Conservation (phyloP, 2,329 filamentous ascomycete species). For the Calycina herbarum region DNA sequence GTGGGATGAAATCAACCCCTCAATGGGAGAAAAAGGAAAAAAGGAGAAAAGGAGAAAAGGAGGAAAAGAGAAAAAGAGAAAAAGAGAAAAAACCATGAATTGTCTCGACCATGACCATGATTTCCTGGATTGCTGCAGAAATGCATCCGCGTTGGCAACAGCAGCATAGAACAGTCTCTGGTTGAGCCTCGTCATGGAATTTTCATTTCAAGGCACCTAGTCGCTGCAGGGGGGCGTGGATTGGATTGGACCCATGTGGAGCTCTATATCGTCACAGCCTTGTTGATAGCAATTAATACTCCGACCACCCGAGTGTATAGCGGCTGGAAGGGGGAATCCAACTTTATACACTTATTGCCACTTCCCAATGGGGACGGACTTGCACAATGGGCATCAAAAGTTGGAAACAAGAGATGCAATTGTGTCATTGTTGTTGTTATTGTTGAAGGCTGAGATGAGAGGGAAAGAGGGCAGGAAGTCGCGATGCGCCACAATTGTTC, state of each 20-base stretch:
- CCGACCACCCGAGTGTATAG: background rate
- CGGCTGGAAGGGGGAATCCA: background rate
- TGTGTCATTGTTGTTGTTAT: background rate
- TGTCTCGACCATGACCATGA: background rate
- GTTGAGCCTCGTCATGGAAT: slow-evolving; percentile 2
- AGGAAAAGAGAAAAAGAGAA: no score
- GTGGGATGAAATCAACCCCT: background rate
- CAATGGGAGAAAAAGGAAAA: no score
- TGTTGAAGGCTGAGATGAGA: background rate
- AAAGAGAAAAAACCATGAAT: background rate
- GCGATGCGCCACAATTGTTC: background rate
- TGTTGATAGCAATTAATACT: slow-evolving; percentile 8
- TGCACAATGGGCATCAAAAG: background rate
- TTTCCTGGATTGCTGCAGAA: background rate
- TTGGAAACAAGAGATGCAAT: background rate
- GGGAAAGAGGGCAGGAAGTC: background rate
- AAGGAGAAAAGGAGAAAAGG: no score
- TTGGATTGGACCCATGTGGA: background rate
- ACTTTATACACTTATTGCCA: background rate
- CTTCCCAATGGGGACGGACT: background rate
- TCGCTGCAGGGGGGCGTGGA: background rate
- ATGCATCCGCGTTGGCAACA: background rate
- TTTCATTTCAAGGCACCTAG: background rate
- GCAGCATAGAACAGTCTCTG: background rate
- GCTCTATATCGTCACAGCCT: slow-evolving; percentile 5